Base-by-base conservation (phyloP, 495 filamentous ascomycete species). In the Lasiosphaeriaceae sp. region DNA sequence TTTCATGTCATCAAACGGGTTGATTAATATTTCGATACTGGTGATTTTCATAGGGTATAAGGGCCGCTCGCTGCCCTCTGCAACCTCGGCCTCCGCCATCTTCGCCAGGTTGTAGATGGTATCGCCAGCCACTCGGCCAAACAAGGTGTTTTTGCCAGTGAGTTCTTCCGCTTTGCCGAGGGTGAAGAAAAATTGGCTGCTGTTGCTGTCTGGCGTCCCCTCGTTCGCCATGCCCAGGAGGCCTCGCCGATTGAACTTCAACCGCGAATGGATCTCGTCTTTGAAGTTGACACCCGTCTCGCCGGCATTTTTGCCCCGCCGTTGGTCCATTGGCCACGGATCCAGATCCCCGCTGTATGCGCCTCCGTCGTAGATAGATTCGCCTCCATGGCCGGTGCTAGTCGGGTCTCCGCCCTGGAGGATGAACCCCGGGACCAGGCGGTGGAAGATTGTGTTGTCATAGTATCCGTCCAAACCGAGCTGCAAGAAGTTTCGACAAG, bases 181-280 rank as follows among this genome's bases (percentile, higher is more conserved):
- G 2, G 94, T 97, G 52, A 99, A 82, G 72, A 99, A 99, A 77
- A 97, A 97, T 75, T 99, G 94, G 71, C 90, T 95, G 43, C 89
- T 88, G 72, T 96, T 96, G 26, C 86, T 86, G 60, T 92, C 83
- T 60, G 88, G 87, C 43, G 68, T 68, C 3, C 87, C 81, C 31
- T 82, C 81, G 67, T 92, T 92, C 11, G 95, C 94, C 93, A 97
- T 97, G 11, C 92, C 94, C 57, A 99, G 71, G 59, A 97, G 72
- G 2, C 94, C 94, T 46, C 94, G 82, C 54, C 94, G 82, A 61
- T 96, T 99, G 78, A 90, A 97, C 65, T 92, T 94, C 47, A 99
- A 72, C 9, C 94, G 82, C 61, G 85, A 88, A 76, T 97, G 93
- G 53, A 97, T 85, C 68, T 99, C 94, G 78, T 97, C 90, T 56